Conservation (phyloP, 768 basidiomycete species). For the Naganishia vaughanmartiniae region DNA sequence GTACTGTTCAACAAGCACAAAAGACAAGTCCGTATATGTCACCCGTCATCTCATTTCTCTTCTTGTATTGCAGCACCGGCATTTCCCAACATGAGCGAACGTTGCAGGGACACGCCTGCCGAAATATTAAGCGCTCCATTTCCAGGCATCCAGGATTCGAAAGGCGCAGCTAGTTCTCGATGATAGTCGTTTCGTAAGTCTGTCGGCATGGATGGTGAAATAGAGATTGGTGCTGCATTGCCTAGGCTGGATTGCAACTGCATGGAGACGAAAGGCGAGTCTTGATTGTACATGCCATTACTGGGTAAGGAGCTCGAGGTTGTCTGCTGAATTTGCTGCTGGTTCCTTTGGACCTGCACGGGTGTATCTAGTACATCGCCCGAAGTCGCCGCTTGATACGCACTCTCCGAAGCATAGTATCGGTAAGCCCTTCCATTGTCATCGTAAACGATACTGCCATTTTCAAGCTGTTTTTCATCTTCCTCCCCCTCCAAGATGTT, state of each 20-base stretch:
- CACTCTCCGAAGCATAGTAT: constrained; percentile 12
- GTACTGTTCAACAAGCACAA: neutral
- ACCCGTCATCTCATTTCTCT: neutral
- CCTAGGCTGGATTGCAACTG: neutral
- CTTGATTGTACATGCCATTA: neutral
- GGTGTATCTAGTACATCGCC: neutral
- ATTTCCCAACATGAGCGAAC: constrained; percentile 5
- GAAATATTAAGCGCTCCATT: neutral
- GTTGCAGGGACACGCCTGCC: neutral
- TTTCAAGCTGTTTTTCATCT: constrained; percentile 7
- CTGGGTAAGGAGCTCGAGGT: neutral
- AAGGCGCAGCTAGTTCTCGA: neutral
- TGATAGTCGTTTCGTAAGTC: neutral
- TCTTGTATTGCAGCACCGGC: neutral
- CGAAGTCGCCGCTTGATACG: constrained; percentile 1
- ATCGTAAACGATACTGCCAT: constrained; percentile 20
- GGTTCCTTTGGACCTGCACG: neutral
- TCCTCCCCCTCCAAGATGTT: constrained; percentile 7
- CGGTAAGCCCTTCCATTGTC: constrained; percentile 11
- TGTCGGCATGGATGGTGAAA: neutral
- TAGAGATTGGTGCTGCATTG: neutral
- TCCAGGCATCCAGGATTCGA: neutral
- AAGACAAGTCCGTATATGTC: neutral
- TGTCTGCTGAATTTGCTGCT: no score
- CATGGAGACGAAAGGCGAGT: neutral